Conservation (phyloP, 257 asterid genomes). For the Przewalskia tangutica region DNA sequence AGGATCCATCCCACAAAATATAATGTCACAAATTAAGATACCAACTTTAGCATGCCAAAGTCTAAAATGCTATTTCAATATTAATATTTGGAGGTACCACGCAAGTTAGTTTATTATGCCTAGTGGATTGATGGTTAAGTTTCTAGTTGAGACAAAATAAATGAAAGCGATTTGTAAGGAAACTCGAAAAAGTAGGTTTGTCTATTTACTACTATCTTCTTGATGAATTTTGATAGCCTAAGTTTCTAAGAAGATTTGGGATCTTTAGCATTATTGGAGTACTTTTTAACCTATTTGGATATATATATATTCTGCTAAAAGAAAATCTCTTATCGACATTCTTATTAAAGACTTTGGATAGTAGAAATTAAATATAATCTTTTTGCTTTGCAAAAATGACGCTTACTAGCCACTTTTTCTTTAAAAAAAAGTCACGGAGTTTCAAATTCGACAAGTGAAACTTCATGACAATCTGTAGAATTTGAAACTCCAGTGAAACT, state of each 20-base stretch:
- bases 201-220: background rate
- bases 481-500: too few relatives aligned
- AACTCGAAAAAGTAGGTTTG: background rate
- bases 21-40: background rate
- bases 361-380: background rate
- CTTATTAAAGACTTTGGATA: background rate
- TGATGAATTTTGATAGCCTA: background rate
- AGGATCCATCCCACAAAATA: background rate
- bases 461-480: too few relatives aligned
- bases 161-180: background rate
- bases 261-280: background rate
- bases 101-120: background rate
- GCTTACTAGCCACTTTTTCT: too few relatives aligned
- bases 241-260: background rate
- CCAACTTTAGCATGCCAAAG: background rate
- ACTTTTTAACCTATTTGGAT: background rate
- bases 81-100: too few relatives aligned
- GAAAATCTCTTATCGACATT: background rate
- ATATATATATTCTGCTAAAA: background rate
- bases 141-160: background rate
- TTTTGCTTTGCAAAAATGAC: background rate
- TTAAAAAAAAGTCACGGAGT: background rate
- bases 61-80: background rate
- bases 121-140: background rate
- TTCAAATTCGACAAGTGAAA: too few relatives aligned